Conservation (phyloP, 768 basidiomycete species). For the Hirschioporus abietinus region DNA sequence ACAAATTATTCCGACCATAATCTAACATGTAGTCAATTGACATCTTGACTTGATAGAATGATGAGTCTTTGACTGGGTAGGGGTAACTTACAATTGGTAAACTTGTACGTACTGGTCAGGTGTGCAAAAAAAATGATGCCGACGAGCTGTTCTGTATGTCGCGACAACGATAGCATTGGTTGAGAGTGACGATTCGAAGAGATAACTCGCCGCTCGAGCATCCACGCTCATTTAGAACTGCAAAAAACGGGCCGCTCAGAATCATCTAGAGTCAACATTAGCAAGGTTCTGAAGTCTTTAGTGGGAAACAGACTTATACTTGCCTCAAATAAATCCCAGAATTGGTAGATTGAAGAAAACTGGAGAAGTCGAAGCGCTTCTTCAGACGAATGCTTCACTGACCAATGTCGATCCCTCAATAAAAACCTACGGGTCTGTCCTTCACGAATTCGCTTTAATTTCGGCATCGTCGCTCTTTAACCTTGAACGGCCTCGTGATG, state of each 20-base stretch:
- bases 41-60: neutral
- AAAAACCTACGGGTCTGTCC: neutral
- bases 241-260: neutral
- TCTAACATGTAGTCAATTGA: neutral
- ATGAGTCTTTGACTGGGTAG: neutral
- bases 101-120: neutral
- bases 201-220: neutral
- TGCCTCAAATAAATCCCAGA: neutral
- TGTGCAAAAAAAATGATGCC: neutral
- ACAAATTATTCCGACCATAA: neutral
- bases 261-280: neutral
- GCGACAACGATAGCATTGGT: neutral
- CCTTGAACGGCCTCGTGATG: neutral
- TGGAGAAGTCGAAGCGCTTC: neutral
- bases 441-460: neutral
- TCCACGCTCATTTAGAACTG: neutral
- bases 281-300: neutral
- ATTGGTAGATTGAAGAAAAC: neutral
- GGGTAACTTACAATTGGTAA: neutral
- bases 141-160: neutral
- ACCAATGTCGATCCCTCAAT: neutral
- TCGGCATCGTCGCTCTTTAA: neutral
- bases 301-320: neutral
- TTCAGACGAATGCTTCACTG: neutral
- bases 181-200: neutral